Evolutionary conservation across 164 flowering plant species (phyloP), one percentile per base, ranked within the genome.

Genomic region (Vitis cinerea): DNA sequence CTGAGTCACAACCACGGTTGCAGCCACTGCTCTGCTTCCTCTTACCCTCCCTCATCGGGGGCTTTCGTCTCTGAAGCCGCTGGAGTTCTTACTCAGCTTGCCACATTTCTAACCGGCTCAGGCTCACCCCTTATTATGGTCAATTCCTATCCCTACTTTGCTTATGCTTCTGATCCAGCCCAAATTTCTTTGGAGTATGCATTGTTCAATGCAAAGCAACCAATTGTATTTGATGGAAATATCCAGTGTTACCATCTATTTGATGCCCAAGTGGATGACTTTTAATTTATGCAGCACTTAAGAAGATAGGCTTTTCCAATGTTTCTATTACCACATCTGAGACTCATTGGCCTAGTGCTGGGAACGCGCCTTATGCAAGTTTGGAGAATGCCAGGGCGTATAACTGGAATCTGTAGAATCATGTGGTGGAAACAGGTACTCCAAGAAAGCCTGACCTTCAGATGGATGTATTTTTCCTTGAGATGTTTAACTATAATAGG

Each of bases 291-390:
- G 67, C 75, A 1, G 83, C 84, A 1, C 12, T 75, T 70, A 79
- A 71, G 77, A 79, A 75, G 70, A 51, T 63, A 0, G 59, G 64
- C 4, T 58, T 13, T 6, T 6, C 61, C 6, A 27, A 58, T 14
- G 72, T 78, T 2, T 8, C 10, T 3, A 31, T 78, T 11, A 74
- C 19, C 9, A 61, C 75, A n/a, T 61, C 80, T 0, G 83, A 82
- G 71, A 77, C 54, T 4, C 78, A 82, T 6, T 82, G 81, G 83
- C 85, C 83, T 2, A 56, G 63, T 15, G 75, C 73, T 1, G 82
- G 82, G 13, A 76, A 78, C 64, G 71, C 17, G 3, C 50, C 55
- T 11, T 17, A 27, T n/a, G 52, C 83, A 9, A 77, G 64, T 3
- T 17, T 66, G 2, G 65, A 6, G 0, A 63, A 69, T 44, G 83